Base-by-base conservation (phyloP, 768 basidiomycete genomes). In the Sistotremastrum suecicum region DNA sequence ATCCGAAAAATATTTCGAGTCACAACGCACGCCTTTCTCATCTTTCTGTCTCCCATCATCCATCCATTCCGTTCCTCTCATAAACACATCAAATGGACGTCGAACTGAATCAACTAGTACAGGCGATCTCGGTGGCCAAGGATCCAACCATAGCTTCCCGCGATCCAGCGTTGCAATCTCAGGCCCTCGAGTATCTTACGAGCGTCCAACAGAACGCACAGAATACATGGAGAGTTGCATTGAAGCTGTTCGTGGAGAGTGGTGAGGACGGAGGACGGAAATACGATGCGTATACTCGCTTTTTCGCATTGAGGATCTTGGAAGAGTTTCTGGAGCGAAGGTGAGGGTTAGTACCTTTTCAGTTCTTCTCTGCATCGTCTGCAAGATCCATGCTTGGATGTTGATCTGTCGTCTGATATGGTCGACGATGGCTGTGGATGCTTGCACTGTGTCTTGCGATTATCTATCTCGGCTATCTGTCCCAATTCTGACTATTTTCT, bases 51-150 rank as follows among this genome's bases (percentile, higher is more conserved):
- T 20, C 20, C 20, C 20, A 20, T 20, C 20, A 20, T 20, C 20
- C 20, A 1, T 20, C 20, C 20, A 20, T 20, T 20, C 20, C 20
- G 20, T 20, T 20, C 20, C 2, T 20, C 20, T 20, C 1, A 20
- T 20, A 20, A 20, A 20, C 20, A 20, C 1, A 20, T 20, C 20
- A 20, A 20, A 86, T 86, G 85, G 80, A 85, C 35, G 77, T 75
- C 57, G 78, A 83, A 66, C 69, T 82, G 54, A 75, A 81, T 53
- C 81, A 76, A 59, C 69, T 85, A 51, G 77, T 84, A 11, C 83
- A 81, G 64, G 91, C 91, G 41, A 89, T 92, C 63, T 66, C 74
- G 58, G 82, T 94, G 65, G 91, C 90, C 43, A 83, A 83, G 49
- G 82, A 90, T 67, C 83, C 81, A 45, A 66, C 69, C 9, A 83